Conservation (phyloP, 306 rosid species). For the Mucuna pruriens region DNA sequence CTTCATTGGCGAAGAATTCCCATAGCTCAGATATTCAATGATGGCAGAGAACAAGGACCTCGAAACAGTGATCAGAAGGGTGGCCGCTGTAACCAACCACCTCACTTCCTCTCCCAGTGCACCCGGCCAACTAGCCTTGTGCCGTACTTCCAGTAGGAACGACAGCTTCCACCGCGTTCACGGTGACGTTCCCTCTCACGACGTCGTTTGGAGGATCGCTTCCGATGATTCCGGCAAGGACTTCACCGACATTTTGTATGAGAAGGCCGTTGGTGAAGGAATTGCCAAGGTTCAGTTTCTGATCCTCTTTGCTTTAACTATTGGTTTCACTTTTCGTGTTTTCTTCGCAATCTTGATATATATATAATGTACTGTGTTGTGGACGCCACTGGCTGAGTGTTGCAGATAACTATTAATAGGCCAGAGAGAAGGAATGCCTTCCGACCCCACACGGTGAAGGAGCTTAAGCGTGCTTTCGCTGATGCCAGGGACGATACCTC, state of each 20-base stretch:
- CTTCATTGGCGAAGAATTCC: background rate
- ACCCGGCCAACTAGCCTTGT: conserved; percentile 18
- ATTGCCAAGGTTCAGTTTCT: conserved; percentile 67
- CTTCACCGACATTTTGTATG: conserved; percentile 74
- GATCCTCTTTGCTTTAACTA: background rate
- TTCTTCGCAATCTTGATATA: no score
- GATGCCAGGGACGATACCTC: conserved; percentile 81
- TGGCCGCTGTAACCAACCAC: conserved; percentile 66
- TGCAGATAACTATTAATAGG: conserved; percentile 76
- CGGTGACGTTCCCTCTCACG: conserved; percentile 64
- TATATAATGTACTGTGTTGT: no score
- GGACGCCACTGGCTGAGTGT: background rate
- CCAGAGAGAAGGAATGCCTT: conserved; percentile 88
- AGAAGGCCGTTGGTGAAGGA: conserved; percentile 82
- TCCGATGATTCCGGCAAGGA: conserved; percentile 56
- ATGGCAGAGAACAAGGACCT: conserved; percentile 53
- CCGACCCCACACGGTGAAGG: conserved; percentile 79
- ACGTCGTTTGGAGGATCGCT: conserved; percentile 62
- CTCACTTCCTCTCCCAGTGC: conserved; percentile 33
- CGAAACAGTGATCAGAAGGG: conserved; percentile 54
- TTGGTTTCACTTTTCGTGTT: no score
- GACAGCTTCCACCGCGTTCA: conserved; percentile 69
- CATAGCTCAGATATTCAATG: conserved; percentile 16
- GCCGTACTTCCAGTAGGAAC: conserved; percentile 38
- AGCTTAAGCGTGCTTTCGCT: conserved; percentile 74